phyloP scores from a whole-genome alignment of 495 filamentous ascomycete species.

The Penicillium crystallinum region DNA sequence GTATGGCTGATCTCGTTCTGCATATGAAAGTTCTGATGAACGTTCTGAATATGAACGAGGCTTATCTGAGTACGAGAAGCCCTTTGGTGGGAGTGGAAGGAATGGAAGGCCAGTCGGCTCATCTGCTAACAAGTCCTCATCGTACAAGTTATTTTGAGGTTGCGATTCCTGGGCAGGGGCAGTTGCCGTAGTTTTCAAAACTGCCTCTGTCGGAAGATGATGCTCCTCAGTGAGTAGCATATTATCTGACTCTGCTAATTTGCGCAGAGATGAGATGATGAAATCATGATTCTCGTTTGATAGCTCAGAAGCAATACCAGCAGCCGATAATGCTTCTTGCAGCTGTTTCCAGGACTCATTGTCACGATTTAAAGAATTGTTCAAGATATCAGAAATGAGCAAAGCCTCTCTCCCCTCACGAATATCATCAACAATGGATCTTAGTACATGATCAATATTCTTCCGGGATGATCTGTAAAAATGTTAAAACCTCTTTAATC shows the following conservation, averaged over 20 bases:
- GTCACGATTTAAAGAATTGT: neutral
- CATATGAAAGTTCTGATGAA: no score
- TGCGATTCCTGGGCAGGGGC: neutral
- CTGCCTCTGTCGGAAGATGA: neutral
- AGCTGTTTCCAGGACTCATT: conserved; percentile 11
- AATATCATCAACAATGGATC: conserved; percentile 8
- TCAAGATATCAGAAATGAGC: conserved; percentile 2
- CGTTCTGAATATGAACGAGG: neutral
- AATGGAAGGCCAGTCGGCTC: neutral
- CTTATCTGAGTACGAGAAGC: conserved; percentile 1
- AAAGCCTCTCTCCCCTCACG: neutral
- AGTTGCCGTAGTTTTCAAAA: neutral
- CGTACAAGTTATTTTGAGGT: neutral
- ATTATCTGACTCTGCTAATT: conserved; percentile 6
- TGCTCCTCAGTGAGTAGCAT: neutral
- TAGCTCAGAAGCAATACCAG: conserved; percentile 8
- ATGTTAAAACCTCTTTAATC: neutral
- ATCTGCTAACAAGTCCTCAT: neutral
- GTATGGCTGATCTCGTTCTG: neutral
- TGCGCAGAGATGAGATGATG: conserved; percentile 9
- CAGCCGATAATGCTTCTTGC: conserved; percentile 4
- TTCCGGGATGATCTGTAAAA: conserved; percentile 13
- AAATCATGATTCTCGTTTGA: conserved; percentile 10
- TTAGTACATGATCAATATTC: conserved; percentile 7
- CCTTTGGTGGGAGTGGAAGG: neutral